Conservation (phyloP, 139 green algal species). For the Trebouxia sp. region DNA sequence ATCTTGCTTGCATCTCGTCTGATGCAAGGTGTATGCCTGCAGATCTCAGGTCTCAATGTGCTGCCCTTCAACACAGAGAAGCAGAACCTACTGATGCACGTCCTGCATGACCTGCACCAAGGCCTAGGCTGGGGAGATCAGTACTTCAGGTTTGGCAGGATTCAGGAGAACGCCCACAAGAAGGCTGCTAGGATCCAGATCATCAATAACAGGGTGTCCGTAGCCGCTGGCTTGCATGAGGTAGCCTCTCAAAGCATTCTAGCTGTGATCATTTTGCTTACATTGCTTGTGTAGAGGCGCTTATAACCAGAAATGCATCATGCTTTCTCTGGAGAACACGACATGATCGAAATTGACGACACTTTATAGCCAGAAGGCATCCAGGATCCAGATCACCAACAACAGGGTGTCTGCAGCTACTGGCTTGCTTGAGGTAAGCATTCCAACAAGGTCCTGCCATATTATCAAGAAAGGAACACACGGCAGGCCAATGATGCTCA, state of each 20-base stretch:
- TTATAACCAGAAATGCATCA: no score
- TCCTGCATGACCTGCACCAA: conserved; percentile 14
- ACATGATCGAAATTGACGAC: no score
- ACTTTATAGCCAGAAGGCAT: no score
- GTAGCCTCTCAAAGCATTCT: not conserved
- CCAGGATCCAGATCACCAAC: no score
- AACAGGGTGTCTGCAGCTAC: no score
- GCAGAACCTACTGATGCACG: conserved; percentile 20
- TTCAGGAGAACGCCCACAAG: not conserved
- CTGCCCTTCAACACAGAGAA: conserved; percentile 15
- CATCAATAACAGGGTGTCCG: conserved; percentile 20
- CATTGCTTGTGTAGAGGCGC: no score
- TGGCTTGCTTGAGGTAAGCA: no score
- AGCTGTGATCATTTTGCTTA: not conserved
- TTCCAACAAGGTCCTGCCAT: no score
- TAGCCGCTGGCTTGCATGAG: conserved; percentile 16
- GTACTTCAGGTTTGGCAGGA: conserved; percentile 18
- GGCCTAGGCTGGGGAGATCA: conserved; percentile 7
- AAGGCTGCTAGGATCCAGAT: conserved; percentile 16
- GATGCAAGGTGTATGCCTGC: not conserved
- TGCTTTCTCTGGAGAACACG: no score
- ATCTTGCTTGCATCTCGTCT: no score
- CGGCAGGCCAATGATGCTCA: no score
- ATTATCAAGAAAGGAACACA: no score
- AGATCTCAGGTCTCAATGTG: conserved; percentile 8